Conservation (phyloP, 768 basidiomycete genomes). For the Russula earlei region DNA sequence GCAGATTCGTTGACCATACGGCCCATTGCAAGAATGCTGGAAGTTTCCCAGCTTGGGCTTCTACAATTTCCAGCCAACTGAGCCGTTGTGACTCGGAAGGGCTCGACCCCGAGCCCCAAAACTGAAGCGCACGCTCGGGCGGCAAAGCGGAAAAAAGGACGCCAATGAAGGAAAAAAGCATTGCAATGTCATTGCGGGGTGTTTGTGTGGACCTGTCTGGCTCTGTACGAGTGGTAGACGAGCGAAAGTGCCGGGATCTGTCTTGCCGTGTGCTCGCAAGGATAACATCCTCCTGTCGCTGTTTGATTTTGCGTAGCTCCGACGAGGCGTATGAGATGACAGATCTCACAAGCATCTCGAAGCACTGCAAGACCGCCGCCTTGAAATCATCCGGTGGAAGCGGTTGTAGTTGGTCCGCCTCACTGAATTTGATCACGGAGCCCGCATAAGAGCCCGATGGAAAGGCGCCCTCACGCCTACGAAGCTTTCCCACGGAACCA, state of each 20-base stretch:
- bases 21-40: slow-evolving; percentile 85
- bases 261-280: slow-evolving; percentile 59
- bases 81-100: slow-evolving; percentile 32
- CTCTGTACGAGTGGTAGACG: slow-evolving; percentile 25
- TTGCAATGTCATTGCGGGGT: slow-evolving; percentile 77
- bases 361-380: slow-evolving; percentile 44
- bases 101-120: slow-evolving; percentile 64
- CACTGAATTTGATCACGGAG: slow-evolving; percentile 22
- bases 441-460: slow-evolving; percentile 25
- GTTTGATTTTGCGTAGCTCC: slow-evolving; percentile 78
- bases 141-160: slow-evolving; percentile 68
- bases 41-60: slow-evolving; percentile 53
- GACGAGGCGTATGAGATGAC: slow-evolving; percentile 71
- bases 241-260: slow-evolving; percentile 44
- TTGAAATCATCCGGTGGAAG: slow-evolving; percentile 42
- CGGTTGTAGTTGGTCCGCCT: slow-evolving; percentile 33
- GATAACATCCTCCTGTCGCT: slow-evolving; percentile 77
- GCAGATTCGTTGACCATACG: slow-evolving; percentile 70
- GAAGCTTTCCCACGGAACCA: slow-evolving; percentile 46
- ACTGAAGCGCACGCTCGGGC: slow-evolving; percentile 70
- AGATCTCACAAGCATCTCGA: slow-evolving; percentile 64
- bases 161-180: slow-evolving; percentile 76
- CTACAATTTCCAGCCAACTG: slow-evolving; percentile 49
- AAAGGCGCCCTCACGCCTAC: slow-evolving; percentile 32
- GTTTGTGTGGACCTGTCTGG: slow-evolving; percentile 30